Evolutionary conservation across 257 asterid genomes (phyloP).

Genomic region (Thymus quinquecostatus): DNA sequence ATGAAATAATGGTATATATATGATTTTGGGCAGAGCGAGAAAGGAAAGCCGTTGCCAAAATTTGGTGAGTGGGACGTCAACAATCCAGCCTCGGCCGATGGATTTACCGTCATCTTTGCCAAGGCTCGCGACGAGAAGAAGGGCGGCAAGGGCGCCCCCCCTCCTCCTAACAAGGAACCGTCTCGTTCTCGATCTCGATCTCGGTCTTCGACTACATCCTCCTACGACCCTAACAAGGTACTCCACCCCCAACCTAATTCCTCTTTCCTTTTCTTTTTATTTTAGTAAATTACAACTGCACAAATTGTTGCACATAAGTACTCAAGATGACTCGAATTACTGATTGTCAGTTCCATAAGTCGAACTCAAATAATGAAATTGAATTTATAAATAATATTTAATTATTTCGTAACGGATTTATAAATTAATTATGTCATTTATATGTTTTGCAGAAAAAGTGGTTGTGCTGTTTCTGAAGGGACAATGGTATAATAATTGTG

Average conservation of each 20-base stretch:
- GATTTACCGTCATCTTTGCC: slow-evolving; percentile 53
- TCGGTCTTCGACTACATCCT: not conserved
- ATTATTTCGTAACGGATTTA: not conserved
- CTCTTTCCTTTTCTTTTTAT: too few species aligned
- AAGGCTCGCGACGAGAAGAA: slow-evolving; percentile 57
- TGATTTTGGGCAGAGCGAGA: slow-evolving; percentile 34
- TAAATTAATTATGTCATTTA: too few species aligned
- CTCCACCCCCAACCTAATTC: too few species aligned
- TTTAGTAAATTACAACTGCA: not conserved
- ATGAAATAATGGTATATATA: too few species aligned
- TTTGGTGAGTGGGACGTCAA: slow-evolving; percentile 71
- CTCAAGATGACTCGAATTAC: too few species aligned
- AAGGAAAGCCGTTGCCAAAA: slow-evolving; percentile 59
- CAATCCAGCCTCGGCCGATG: slow-evolving; percentile 63
- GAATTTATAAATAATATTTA: too few species aligned
- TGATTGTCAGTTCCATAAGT: too few species aligned
- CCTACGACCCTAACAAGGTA: slow-evolving; percentile 35
- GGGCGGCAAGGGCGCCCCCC: slow-evolving; percentile 25
- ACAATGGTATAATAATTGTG: not conserved
- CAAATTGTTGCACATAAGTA: too few species aligned
- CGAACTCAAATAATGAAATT: too few species aligned
- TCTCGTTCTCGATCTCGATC: slow-evolving; percentile 17
- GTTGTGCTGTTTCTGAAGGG: slow-evolving; percentile 42
- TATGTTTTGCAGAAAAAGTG: slow-evolving; percentile 36
- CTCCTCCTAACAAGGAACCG: slow-evolving; percentile 26